Base-by-base conservation (phyloP, 805 yeast species). In the Torulaspora gathmanii region DNA sequence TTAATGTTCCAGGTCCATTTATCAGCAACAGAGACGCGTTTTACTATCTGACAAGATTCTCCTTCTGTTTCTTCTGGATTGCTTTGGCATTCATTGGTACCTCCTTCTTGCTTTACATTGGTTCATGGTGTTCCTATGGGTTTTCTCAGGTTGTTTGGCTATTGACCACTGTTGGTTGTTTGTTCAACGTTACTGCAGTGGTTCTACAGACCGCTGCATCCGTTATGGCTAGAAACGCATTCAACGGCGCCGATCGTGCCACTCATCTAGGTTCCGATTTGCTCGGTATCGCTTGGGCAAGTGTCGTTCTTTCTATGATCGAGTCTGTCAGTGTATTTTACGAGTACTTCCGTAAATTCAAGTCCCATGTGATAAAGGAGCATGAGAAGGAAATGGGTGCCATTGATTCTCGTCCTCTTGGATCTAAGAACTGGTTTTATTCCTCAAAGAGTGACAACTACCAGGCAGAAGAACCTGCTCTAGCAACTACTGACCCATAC, bases 161-260 rank as follows among this genome's bases (percentile, higher is more conserved):
- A 51, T 74, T 83, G 53, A 69, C 74, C 37, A 42, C 71, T 2
- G 50, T 80, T 41, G 86, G 78, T 26, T 63, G 77, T 37, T 45
- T 84, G 40, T 77, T 80, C 61, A 67, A 70, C 48, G 69, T 78
- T 30, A 82, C 82, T 40, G 86, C 83, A 44, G 83, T 84, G 36
- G 70, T 86, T 10, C 70, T 83, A 60, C 77, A 80, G 63, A 87
- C 96, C 27, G 93, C 95, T 2, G 85, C 78, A 35, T 65, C 75
- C 50, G 95, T 83, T n/a, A 61, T 85, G 70, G 93, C 86, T 37
- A 82, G 74, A 62, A 72, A 79, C 56, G 82, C 83, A 22, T 90
- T 90, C 75, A 59, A 64, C 31, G 61, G 69, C 48, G 75, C 64
- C 23, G 73, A 69, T 34, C 58, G 70, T 50, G 46, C 53, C 12